Base-by-base conservation (phyloP, 306 rosid genomes). In the Rosa multiflora region DNA sequence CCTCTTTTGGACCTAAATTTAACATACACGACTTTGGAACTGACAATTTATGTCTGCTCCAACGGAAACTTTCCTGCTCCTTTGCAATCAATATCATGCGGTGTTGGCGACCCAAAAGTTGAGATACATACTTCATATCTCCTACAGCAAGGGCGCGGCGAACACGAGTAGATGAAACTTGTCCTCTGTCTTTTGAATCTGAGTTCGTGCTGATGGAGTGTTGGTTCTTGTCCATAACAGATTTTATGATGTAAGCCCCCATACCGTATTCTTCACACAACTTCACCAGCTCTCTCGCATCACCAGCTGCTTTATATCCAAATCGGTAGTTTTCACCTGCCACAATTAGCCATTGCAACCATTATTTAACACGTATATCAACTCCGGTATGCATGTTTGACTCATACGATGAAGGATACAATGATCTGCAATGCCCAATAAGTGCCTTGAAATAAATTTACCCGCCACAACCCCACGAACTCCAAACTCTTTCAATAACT, bases 261-360 rank as follows among this genome's bases (percentile, higher is more conserved):
- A 91, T 73, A 61, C 97, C 94, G 76, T 86, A 86, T 83, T 90
- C 99, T 59, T 87, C 90, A 73, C 99, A 93, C 68, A 95, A 77
- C 88, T 82, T 93, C 81, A 89, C 89, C 72, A 95, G 78, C 76
- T 95, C 96, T 8, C 77, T 63, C 43, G 98, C 91, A 82, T 95
- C 93, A 63, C 98, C 97, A 23, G 94, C 90, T 67, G 99, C 99
- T 89, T 88, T 95, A 70, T 95, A 95, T 79, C 99, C 99, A 77
- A 95, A 95, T 76, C 97, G 87, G 81, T 95, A 95, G 83, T 93
- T 95, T 82, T 95, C 94, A 76, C 98, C 97, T 92, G 87, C 84
- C 86, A 85, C 37, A 83, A 85, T 76, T 73, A 81, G 80, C 75
- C 59, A 81, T 72, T 56, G 17, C 70, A 75, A 12, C 46, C 77